Conservation (phyloP, 768 basidiomycete genomes). For the Naganishia friedmannii region DNA sequence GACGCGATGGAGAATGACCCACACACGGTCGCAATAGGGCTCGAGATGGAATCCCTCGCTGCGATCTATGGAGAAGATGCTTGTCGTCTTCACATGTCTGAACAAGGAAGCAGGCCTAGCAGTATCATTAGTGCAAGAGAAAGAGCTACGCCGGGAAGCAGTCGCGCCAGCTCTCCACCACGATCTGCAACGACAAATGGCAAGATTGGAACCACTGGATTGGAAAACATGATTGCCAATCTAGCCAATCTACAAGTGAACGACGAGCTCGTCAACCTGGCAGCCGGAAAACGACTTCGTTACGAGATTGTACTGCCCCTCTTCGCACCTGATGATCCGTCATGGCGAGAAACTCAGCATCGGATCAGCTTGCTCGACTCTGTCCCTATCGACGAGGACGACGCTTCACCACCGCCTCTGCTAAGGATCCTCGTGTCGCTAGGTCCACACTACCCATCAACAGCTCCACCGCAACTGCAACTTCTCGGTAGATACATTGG, state of each 20-base stretch:
- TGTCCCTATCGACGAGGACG: conserved; percentile 25
- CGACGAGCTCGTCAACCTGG: conserved; percentile 20
- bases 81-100: background rate
- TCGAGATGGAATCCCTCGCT: conserved; percentile 48
- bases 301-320: conserved; percentile 47
- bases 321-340: conserved; percentile 34
- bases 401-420: background rate
- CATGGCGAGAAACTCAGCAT: background rate
- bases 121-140: conserved; percentile 8
- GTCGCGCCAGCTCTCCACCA: background rate
- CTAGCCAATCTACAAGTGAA: conserved; percentile 33
- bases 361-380: conserved; percentile 16
- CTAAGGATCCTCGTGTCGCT: conserved; percentile 34
- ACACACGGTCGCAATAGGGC: conserved; percentile 42
- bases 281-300: conserved; percentile 42
- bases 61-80: conserved; percentile 42
- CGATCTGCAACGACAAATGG: conserved; percentile 2
- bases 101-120: conserved; percentile 12
- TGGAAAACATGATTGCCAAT: conserved; percentile 22
- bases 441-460: conserved; percentile 50
- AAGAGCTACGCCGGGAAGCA: background rate
- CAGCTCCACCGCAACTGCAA: conserved; percentile 50
- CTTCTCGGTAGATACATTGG: conserved; percentile 51
- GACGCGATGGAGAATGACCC: conserved; percentile 41
- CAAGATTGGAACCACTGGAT: background rate